Base-by-base conservation (phyloP, 495 filamentous ascomycete genomes). In the Podospora pseudocomata region DNA sequence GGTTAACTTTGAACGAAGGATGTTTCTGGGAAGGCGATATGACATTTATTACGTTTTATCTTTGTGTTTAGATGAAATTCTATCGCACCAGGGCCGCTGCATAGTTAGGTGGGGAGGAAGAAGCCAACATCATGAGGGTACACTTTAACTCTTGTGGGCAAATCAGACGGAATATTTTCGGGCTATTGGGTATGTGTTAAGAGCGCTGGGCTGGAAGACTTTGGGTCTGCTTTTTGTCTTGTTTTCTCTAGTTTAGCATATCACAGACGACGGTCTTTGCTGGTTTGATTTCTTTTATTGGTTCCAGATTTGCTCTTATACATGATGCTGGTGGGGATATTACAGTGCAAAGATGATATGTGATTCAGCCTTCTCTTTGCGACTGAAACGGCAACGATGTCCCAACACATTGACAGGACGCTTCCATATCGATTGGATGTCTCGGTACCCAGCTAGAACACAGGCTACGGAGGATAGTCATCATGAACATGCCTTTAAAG, bases 161-260 rank as follows among this genome's bases (percentile, higher is more conserved):
- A 58, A 26, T 20, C 55, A 58, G 55, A 58, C 61, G 19, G 19
- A 49, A 44, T 15, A 63, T 44, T 63, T 63, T 49, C 61, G 61
- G 18, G 30, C 32, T 63, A 53, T 49, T 49, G 34, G 61, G 61
- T 32, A 63, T 63, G 60, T 62, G 61, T 63, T 27, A 63, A 63
- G 61, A 23, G 61, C 61, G 61, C 61, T 49, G 19, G 30, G 32
- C 61, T 53, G 32, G 49, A 63, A 63, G 61, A 39, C 49, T 65
- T 65, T 65, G 44, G 44, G 44, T 57, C 56, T 66, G 30, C 27
- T 28, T 65, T 65, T 56, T 32, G 5, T 19, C 6, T 57, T 65
- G 26, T 58, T 55, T 27, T 60, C 23, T 53, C 27, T 34, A 7
- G n/a, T 18, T 57, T 58, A 9, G n/a, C 58, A 20, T 60, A 20